Evolutionary conservation across 805 yeast genomes (phyloP).

Genomic region (Danielia reshetovae): DNA sequence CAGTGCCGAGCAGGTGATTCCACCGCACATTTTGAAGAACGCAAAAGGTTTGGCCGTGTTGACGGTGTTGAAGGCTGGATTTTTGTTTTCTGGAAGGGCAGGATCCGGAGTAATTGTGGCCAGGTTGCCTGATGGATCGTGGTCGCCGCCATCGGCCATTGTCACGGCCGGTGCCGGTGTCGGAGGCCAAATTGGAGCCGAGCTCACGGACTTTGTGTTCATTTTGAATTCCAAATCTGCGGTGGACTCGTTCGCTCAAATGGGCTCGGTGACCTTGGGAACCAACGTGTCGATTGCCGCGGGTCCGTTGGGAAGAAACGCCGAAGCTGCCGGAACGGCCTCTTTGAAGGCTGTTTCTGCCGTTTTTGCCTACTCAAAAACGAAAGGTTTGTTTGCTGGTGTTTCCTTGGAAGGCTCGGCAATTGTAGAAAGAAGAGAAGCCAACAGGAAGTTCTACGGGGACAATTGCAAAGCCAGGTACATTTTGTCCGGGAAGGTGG

Average conservation of each 20-base stretch:
- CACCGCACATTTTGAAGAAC: constrained; percentile 78
- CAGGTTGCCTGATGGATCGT: constrained; percentile 85
- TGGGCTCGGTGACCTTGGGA: constrained; percentile 92
- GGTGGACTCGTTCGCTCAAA: constrained; percentile 88
- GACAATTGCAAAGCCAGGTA: constrained; percentile 80
- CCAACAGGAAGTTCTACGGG: constrained; percentile 93
- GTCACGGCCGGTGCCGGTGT: constrained; percentile 98
- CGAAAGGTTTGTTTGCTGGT: constrained; percentile 96
- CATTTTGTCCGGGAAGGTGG: constrained; percentile 83
- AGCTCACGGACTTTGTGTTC: constrained; percentile 92
- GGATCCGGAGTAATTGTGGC: constrained; percentile 97
- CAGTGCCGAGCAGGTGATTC: constrained; percentile 85
- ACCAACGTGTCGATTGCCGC: constrained; percentile 95
- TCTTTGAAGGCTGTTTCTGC: constrained; percentile 85
- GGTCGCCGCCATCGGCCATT: constrained; percentile 98
- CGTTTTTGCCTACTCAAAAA: constrained; percentile 88
- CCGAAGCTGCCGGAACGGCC: constrained; percentile 96
- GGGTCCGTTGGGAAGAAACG: constrained; percentile 95
- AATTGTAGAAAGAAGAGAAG: constrained; percentile 94
- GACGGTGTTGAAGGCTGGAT: constrained; percentile 96
- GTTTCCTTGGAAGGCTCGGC: constrained; percentile 96
- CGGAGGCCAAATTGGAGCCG: constrained; percentile 97
- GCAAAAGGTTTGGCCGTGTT: constrained; percentile 92
- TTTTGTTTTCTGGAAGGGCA: constrained; percentile 92
- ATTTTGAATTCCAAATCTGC: constrained; percentile 84